Conservation (phyloP, 208 protist genomes). For the Acanthamoeba sp. region DNA sequence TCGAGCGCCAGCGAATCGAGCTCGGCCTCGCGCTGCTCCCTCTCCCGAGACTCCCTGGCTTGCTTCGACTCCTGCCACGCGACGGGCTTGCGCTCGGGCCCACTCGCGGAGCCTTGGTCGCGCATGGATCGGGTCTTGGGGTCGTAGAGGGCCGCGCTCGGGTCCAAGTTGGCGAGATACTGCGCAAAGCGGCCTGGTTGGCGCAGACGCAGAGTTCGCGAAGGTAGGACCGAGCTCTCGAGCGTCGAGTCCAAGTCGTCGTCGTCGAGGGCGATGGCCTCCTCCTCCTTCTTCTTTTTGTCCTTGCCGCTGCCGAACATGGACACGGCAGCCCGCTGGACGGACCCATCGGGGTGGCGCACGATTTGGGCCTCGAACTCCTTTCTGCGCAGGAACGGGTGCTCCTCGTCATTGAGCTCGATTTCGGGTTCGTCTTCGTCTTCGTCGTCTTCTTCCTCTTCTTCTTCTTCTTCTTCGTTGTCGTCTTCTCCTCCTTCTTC, state of each 20-base stretch:
- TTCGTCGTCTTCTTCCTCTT: background rate
- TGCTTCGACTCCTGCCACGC: too few species aligned
- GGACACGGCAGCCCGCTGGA: background rate
- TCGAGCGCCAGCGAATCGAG: background rate
- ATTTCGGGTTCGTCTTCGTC: background rate
- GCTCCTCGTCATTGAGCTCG: background rate
- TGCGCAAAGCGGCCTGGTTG: too few species aligned
- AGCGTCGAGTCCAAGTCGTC: background rate
- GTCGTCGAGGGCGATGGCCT: background rate
- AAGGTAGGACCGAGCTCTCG: background rate
- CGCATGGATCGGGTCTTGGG: conserved; percentile 95
- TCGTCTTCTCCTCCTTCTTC: background rate
- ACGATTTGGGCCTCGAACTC: background rate
- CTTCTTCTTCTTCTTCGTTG: background rate
- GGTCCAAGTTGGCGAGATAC: conserved; percentile 94
- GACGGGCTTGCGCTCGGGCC: background rate
- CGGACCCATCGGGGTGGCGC: background rate
- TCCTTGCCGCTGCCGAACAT: background rate
- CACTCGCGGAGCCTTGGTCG: conserved; percentile 87
- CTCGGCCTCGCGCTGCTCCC: too few species aligned
- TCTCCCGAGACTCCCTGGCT: too few species aligned
- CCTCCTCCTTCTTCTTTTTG: too few species aligned
- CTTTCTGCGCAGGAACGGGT: background rate
- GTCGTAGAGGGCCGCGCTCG: conserved; percentile 94
- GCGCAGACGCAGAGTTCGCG: conserved; percentile 52